These are phyloP conservation scores for Lagerstroemia fauriei DNA, from an alignment of 441 rosid genomes.

Conservation along the genomic window DNA sequence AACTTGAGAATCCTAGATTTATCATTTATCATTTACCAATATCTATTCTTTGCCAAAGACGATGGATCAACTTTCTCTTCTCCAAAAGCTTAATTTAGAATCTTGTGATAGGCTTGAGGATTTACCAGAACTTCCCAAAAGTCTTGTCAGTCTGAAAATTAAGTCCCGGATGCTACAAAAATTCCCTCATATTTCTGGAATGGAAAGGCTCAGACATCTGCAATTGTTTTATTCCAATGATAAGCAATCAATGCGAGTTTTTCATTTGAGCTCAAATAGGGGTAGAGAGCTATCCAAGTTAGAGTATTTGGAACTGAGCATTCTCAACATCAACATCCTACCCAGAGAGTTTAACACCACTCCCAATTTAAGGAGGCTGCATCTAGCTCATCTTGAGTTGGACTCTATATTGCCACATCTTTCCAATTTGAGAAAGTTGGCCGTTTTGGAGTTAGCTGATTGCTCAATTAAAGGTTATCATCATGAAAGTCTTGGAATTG, in stretches of 20 bases:
- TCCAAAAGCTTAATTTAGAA: conserved; percentile 5
- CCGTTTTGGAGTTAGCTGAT: not conserved
- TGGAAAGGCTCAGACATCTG: not conserved
- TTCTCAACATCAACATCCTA: not conserved
- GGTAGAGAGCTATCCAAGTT: not conserved
- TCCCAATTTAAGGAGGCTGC: not conserved
- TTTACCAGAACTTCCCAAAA: conserved; percentile 1
- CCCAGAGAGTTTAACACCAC: not conserved
- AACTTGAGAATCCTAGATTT: not conserved
- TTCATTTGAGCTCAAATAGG: not conserved
- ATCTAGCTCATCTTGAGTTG: not conserved
- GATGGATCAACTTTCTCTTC: not conserved
- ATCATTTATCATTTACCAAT: not conserved
- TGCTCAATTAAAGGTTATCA: not conserved
- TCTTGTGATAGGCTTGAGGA: not conserved
- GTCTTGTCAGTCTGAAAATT: not conserved
- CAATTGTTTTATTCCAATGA: not conserved
- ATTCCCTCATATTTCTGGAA: not conserved
- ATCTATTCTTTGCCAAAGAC: not conserved
- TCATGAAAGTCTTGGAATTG: not conserved
- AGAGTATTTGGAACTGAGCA: not conserved
- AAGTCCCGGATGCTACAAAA: not conserved
- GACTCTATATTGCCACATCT: not conserved
- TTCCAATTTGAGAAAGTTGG: not conserved
- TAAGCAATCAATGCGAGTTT: not conserved